Percentiles rank a stretch among this genome's conserved stretches.
Evolutionary conservation across 768 basidiomycete genomes (phyloP).

Genomic region (Suillus subluteus): DNA sequence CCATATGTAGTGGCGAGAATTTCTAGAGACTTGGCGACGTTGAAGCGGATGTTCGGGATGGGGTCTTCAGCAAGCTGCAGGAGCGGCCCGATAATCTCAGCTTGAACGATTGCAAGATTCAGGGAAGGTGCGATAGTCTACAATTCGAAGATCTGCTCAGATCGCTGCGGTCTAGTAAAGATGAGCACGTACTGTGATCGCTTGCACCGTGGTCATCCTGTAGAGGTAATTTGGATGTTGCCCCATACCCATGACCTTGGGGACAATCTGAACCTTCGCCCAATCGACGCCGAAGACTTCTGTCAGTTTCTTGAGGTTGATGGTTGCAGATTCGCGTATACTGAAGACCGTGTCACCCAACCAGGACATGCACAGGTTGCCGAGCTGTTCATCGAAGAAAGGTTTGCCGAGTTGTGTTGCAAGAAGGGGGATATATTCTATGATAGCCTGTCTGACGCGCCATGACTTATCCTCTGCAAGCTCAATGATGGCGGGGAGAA

Average conservation of each 20-base stretch:
- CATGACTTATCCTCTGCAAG: conserved; percentile 99
- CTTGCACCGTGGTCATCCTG: conserved; percentile 98
- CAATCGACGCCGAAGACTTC: conserved; percentile 99
- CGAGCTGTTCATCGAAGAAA: conserved; percentile 98
- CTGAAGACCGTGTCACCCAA: conserved; percentile 97
- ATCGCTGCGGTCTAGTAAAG: background rate
- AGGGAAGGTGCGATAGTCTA: conserved; percentile 96
- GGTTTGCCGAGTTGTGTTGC: conserved; percentile 96
- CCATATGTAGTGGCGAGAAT: conserved; percentile 78
- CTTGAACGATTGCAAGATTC: conserved; percentile 78
- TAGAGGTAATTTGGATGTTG: conserved; percentile 96
- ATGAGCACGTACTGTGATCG: conserved; percentile 77
- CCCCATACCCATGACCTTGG: conserved; percentile 97
- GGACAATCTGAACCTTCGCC: conserved; percentile 92
- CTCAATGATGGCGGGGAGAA: conserved; percentile 96
- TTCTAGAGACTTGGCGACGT: conserved; percentile 95
- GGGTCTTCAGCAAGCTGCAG: conserved; percentile 83
- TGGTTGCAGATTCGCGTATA: conserved; percentile 97
- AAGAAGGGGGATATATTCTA: conserved; percentile 98
- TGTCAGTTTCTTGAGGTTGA: conserved; percentile 95
- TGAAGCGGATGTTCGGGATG: conserved; percentile 99
- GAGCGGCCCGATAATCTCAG: conserved; percentile 84
- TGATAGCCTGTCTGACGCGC: conserved; percentile 99
- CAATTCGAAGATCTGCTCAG: conserved; percentile 8
- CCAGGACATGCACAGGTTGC: conserved; percentile 98